phyloP scores from a whole-genome alignment of 2,329 filamentous ascomycete species.

The Apiospora aurea region DNA sequence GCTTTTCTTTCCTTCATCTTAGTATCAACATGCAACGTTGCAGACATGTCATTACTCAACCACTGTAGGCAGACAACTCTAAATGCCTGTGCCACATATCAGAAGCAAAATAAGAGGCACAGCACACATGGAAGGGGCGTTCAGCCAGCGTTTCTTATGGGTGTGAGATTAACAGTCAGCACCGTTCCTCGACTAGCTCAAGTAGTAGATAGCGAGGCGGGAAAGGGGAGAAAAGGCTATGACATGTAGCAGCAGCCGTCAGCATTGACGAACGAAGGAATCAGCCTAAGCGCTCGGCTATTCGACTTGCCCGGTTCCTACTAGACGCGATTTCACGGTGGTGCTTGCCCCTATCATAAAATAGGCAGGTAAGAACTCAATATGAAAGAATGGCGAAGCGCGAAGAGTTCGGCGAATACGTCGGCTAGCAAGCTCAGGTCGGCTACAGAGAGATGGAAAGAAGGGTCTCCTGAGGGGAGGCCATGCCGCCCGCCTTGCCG shows the following conservation, averaged over 20 bases:
- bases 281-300: constrained; percentile 18
- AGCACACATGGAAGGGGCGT: background rate
- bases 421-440: background rate
- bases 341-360: background rate
- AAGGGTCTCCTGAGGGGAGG: background rate
- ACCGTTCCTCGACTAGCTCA: background rate
- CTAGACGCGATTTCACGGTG: constrained; percentile 7
- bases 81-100: background rate
- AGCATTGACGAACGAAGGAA: background rate
- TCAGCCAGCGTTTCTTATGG: too few species aligned
- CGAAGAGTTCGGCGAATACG: too few species aligned
- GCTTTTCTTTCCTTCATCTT: background rate
- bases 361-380: background rate
- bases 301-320: background rate
- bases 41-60: background rate
- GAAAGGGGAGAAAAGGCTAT: background rate
- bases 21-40: background rate
- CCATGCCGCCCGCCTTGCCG: background rate
- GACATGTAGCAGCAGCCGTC: background rate
- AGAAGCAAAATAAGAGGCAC: background rate
- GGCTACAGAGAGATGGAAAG: background rate
- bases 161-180: background rate
- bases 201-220: background rate
- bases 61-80: background rate
- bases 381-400: background rate